A percentile compares a stretch with the other conserved stretches of the same genome.
These are phyloP conservation scores for Ganoderma multipileum DNA, from an alignment of 1,284 basidiomycete genomes.

Conservation along the genomic window DNA sequence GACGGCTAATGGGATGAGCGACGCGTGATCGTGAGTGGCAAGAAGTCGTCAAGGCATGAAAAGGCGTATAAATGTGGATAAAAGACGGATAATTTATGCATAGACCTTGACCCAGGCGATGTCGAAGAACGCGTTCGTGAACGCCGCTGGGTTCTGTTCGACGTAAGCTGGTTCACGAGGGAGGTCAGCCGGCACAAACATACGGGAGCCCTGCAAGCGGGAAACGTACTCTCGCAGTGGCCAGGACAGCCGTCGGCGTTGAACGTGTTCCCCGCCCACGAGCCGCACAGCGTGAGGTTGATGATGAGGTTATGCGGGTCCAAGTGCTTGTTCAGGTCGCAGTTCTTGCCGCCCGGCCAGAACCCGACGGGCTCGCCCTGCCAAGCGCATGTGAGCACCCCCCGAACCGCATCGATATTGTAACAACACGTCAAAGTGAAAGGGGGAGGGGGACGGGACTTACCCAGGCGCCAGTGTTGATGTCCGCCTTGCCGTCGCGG, in stretches of 20 bases:
- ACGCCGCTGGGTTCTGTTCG: slow-evolving; percentile 68
- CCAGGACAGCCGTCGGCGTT: slow-evolving; percentile 51
- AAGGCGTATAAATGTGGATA: neutral
- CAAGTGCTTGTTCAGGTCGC: slow-evolving; percentile 55
- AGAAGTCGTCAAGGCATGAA: neutral
- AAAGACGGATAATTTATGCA: neutral
- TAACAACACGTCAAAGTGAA: neutral
- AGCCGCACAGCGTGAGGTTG: slow-evolving; percentile 58
- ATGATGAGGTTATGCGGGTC: slow-evolving; percentile 63
- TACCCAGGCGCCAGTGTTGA: slow-evolving; percentile 49
- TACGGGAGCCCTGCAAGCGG: neutral
- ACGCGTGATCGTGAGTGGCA: too few relatives aligned
- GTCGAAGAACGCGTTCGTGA: slow-evolving; percentile 72
- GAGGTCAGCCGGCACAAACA: neutral
- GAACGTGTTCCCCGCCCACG: slow-evolving; percentile 60
- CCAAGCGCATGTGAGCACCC: neutral
- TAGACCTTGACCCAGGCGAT: slow-evolving; percentile 58
- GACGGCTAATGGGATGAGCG: too few relatives aligned
- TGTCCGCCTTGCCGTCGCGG: slow-evolving; percentile 42
- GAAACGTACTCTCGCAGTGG: slow-evolving; percentile 50
- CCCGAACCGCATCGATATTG: too few relatives aligned
- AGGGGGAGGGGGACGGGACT: neutral
- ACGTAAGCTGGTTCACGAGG: slow-evolving; percentile 53
- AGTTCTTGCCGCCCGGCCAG: slow-evolving; percentile 55
- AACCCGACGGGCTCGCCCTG: slow-evolving; percentile 60